Conservation (phyloP, 2,329 filamentous ascomycete genomes). For the Chaetomium strumarium region DNA sequence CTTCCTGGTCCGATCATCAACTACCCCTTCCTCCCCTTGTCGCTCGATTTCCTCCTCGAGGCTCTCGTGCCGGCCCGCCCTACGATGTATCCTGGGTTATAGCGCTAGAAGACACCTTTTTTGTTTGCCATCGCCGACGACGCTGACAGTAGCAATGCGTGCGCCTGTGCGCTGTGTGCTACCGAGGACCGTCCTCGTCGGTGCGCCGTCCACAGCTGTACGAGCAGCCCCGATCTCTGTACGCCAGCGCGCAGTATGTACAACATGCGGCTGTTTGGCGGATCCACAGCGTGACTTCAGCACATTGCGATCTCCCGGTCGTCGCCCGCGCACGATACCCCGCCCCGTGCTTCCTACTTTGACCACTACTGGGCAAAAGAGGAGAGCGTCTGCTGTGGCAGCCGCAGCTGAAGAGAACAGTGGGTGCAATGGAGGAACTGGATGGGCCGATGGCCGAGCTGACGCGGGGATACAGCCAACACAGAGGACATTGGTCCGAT, state of each 20-base stretch:
- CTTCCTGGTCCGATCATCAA: no score
- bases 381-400: slow-evolving; percentile 18
- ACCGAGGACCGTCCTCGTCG: slow-evolving; percentile 1
- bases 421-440: slow-evolving; percentile 1
- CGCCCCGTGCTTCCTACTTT: slow-evolving; percentile 18
- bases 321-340: not conserved
- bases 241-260: slow-evolving; percentile 16
- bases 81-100: slow-evolving; percentile 11
- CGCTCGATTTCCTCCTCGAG: not conserved
- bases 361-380: slow-evolving; percentile 15
- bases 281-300: not conserved
- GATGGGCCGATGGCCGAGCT: not conserved
- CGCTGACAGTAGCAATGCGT: not conserved
- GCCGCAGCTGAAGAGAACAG: slow-evolving; percentile 18
- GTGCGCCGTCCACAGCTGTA: not conserved
- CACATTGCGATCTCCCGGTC: not conserved
- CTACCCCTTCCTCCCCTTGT: no score
- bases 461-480: slow-evolving; percentile 21
- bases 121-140: not conserved
- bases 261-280: slow-evolving; percentile 11
- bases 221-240: slow-evolving; percentile 7
- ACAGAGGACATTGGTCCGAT: slow-evolving; percentile 60
- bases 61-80: not conserved
- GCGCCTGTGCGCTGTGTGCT: not conserved
- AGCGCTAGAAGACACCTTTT: not conserved